Evolutionary conservation across 805 yeast genomes (phyloP), one percentile per base, ranked within the genome.

Genomic region (Torulaspora franciscae): DNA sequence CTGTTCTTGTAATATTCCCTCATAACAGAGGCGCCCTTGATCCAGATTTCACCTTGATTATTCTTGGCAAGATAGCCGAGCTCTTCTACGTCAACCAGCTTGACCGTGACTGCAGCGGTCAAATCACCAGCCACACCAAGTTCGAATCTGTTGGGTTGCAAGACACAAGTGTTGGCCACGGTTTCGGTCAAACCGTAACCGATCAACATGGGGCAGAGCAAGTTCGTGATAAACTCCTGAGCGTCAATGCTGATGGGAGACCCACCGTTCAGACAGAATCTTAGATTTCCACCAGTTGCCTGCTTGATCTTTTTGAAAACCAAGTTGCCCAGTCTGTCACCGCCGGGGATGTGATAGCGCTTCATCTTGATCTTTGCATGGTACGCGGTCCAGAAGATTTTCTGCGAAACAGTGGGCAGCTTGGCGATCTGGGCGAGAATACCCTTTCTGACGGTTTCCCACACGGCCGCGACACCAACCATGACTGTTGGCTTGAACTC

Each of bases 381-480:
- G 69, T 72, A 88, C 7, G 95, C 91, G 24, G 79, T 74, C 98
- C 99, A 93, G 65, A 93, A 93, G 36, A 91, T 60, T 64, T 79
- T 85, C 69, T 88, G 95, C 26, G 77, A 74, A 19, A 81, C 56
- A 11, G 79, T 57, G 13, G 95, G 84, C 58, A 74, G 73, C 58
- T 79, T 76, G 54, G 74, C 71, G 54, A 93, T 77, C 70, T 90
- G 89, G 44, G 77, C 77, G 47, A 87, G 49, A 48, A 93, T 84
- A 47, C 99, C 99, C 73, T 93, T 93, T 67, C 90, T 84, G 49
- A 93, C 87, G 30, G 84, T 76, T 73, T 93, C 99, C 95, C 96
- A 93, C 42, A 93, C 97, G 4, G 98, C 96, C 13, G 97, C 97
- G 46, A 93, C 99, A 67, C 96, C 99, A 53, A 89, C 96, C 96